Conservation (phyloP, 352 stramenopile genomes). For the Pythium apleroticum region DNA sequence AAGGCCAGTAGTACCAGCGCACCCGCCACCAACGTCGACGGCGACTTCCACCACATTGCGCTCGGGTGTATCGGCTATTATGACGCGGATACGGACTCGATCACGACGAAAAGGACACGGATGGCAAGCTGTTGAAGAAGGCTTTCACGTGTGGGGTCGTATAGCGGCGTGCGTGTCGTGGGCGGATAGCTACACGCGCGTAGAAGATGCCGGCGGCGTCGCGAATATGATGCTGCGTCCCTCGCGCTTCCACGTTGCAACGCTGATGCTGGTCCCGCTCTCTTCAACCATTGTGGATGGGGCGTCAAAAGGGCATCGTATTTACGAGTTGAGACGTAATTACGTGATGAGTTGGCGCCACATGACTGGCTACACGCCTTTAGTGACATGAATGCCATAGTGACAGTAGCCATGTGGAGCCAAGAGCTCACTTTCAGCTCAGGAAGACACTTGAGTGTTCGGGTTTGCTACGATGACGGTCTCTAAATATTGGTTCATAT, state of each 20-base stretch:
- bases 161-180: neutral
- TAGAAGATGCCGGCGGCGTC: neutral
- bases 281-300: conserved; percentile 18
- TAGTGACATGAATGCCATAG: neutral
- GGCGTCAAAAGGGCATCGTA: neutral
- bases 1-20: conserved; percentile 7
- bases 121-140: conserved; percentile 4
- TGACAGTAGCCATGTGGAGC: neutral
- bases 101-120: neutral
- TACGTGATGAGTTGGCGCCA: neutral
- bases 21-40: neutral
- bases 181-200: neutral
- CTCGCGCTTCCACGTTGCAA: conserved; percentile 25
- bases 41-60: conserved; percentile 15
- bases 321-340: neutral
- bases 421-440: too few species aligned
- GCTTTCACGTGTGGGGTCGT: neutral
- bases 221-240: neutral
- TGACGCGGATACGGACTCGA: conserved; percentile 1
- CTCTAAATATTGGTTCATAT: conserved; percentile 15
- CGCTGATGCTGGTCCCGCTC: conserved; percentile 16
- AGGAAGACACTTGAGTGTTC: neutral
- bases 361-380: neutral
- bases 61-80: neutral
- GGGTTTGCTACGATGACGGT: neutral